Evolutionary conservation across 2,329 filamentous ascomycete genomes (phyloP).

Genomic region (Penicillium sp.): DNA sequence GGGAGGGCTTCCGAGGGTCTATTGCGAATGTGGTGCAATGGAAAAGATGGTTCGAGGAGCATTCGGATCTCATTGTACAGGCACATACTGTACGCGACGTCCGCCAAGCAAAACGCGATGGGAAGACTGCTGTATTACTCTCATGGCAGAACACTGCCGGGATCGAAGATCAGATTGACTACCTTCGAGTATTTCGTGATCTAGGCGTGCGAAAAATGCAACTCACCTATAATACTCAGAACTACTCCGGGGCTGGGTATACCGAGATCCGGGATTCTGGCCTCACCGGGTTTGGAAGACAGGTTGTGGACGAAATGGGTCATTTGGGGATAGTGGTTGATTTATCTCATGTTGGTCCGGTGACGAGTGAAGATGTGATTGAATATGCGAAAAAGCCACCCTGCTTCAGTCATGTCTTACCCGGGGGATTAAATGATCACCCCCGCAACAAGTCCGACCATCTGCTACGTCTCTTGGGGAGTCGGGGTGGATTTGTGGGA

Average conservation of each 20-base stretch:
- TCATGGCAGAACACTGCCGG: slow-evolving; percentile 50
- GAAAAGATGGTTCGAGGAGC: slow-evolving; percentile 51
- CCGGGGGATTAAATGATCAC: slow-evolving; percentile 41
- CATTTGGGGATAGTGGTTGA: slow-evolving; percentile 25
- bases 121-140: slow-evolving; percentile 45
- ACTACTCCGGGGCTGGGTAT: slow-evolving; percentile 48
- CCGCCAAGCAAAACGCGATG: slow-evolving; percentile 40
- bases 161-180: slow-evolving; percentile 46
- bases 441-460: slow-evolving; percentile 46
- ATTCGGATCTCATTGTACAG: slow-evolving; percentile 45
- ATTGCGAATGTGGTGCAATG: slow-evolving; percentile 48
- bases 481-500: slow-evolving; percentile 18
- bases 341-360: slow-evolving; percentile 23
- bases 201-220: slow-evolving; percentile 50
- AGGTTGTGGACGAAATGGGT: slow-evolving; percentile 22
- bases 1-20: slow-evolving; percentile 44
- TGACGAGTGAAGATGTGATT: slow-evolving; percentile 20
- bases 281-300: slow-evolving; percentile 20
- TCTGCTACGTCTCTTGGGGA: slow-evolving; percentile 41
- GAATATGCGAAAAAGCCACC: slow-evolving; percentile 40
- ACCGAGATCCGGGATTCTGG: slow-evolving; percentile 38
- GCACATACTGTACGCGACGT: slow-evolving; percentile 44
- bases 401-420: slow-evolving; percentile 47
- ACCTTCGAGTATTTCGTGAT: slow-evolving; percentile 46
- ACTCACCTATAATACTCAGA: slow-evolving; percentile 50